These are phyloP conservation scores for Tetracladium setigerum DNA, from an alignment of 495 filamentous ascomycete species.

Conservation along the genomic window DNA sequence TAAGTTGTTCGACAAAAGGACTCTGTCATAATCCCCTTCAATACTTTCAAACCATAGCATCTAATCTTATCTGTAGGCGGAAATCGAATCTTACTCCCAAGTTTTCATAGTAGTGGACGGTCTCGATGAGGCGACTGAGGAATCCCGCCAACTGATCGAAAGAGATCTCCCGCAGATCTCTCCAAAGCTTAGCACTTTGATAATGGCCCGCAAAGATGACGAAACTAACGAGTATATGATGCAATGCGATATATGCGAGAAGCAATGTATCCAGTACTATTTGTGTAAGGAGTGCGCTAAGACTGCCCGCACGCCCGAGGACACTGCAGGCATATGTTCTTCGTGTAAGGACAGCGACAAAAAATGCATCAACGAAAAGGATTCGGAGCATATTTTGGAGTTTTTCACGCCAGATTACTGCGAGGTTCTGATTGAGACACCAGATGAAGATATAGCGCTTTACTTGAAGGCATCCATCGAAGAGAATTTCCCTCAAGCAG, in stretches of 20 bases:
- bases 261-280: constrained; percentile 1
- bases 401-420: neutral
- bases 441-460: constrained; percentile 7
- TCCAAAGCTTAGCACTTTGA: constrained; percentile 8
- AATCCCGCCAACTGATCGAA: constrained; percentile 2
- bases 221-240: neutral
- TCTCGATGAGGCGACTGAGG: constrained; percentile 10
- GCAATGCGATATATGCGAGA: constrained; percentile 4
- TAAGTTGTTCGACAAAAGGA: too few species aligned
- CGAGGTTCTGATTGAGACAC: constrained; percentile 6
- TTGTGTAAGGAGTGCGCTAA: constrained; percentile 1
- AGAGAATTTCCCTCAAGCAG: constrained; percentile 6
- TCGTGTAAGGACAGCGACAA: neutral
- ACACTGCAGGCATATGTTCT: constrained; percentile 1
- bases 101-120: constrained; percentile 11
- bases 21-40: too few species aligned
- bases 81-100: neutral
- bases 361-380: neutral
- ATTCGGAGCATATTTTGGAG: neutral
- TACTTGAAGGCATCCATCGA: constrained; percentile 6
- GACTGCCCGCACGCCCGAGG: neutral
- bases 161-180: constrained; percentile 1
- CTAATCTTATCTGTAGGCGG: neutral
- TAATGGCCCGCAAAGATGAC: constrained; percentile 5
- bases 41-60: too few species aligned